These are phyloP conservation scores for Vanrija humicola DNA, from an alignment of 1,284 basidiomycete genomes.

Conservation along the genomic window DNA sequence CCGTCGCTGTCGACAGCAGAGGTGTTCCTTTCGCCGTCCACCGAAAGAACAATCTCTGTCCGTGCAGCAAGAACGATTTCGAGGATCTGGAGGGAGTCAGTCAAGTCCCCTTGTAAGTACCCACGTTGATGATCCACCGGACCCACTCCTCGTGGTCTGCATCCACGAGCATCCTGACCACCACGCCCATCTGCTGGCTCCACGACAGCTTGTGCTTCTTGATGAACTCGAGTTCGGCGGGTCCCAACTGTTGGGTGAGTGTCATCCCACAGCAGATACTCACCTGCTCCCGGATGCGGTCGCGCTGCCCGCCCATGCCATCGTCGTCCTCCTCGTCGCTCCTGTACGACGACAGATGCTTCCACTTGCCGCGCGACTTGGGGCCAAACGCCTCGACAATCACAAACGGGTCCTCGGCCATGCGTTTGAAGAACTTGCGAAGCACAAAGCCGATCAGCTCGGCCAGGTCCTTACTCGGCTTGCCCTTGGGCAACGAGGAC, in stretches of 20 bases:
- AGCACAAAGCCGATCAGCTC: constrained; percentile 77
- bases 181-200: constrained; percentile 84
- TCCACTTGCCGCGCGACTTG: constrained; percentile 81
- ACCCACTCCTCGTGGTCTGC: constrained; percentile 62
- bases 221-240: constrained; percentile 72
- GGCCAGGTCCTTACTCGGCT: constrained; percentile 75
- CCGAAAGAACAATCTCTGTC: constrained; percentile 65
- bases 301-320: constrained; percentile 51
- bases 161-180: constrained; percentile 68
- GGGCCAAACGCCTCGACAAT: constrained; percentile 86
- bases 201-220: constrained; percentile 70
- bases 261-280: not conserved
- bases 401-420: constrained; percentile 73
- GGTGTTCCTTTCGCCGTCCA: constrained; percentile 54
- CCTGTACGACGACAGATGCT: constrained; percentile 69
- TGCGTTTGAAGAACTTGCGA: constrained; percentile 84
- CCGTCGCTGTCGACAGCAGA: constrained; percentile 50
- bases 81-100: constrained; percentile 57
- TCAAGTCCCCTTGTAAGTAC: constrained; percentile 26
- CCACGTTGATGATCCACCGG: constrained; percentile 73
- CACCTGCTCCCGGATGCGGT: constrained; percentile 48
- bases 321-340: constrained; percentile 42
- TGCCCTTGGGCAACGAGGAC: constrained; percentile 67
- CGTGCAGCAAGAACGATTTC: constrained; percentile 63
- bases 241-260: constrained; percentile 36